These are phyloP conservation scores for Sclerotinia minor DNA, from an alignment of 2,329 filamentous ascomycete genomes.

Conservation along the genomic window DNA sequence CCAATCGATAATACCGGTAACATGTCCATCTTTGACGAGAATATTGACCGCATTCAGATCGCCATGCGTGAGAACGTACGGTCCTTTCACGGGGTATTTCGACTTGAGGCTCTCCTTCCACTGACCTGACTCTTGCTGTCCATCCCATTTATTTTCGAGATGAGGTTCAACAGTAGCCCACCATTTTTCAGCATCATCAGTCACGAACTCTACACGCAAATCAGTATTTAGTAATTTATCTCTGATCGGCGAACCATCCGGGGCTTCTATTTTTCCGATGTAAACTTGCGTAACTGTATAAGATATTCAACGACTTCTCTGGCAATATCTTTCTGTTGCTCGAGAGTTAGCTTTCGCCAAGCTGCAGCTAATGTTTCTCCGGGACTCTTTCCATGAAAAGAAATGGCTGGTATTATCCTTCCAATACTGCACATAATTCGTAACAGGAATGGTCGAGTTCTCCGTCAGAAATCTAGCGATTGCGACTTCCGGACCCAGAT, in stretches of 20 bases:
- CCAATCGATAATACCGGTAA: neutral
- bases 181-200: neutral
- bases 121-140: too few relatives aligned
- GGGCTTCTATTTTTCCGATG: neutral
- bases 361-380: neutral
- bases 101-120: neutral
- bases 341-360: rapidly evolving
- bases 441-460: neutral
- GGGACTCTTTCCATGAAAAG: neutral
- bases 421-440: neutral
- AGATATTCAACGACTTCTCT: constrained; percentile 20
- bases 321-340: neutral
- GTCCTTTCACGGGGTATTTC: neutral
- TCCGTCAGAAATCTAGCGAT: neutral
- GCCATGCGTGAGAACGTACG: constrained; percentile 5
- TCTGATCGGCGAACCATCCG: neutral
- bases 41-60: neutral
- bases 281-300: constrained; percentile 5
- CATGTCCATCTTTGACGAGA: neutral
- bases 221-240: neutral
- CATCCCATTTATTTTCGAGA: neutral
- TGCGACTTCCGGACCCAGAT: neutral
- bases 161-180: neutral
- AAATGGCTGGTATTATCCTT: neutral
- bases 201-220: neutral